Evolutionary conservation across 805 yeast genomes (phyloP).

Genomic region (Saturnispora halmiae): DNA sequence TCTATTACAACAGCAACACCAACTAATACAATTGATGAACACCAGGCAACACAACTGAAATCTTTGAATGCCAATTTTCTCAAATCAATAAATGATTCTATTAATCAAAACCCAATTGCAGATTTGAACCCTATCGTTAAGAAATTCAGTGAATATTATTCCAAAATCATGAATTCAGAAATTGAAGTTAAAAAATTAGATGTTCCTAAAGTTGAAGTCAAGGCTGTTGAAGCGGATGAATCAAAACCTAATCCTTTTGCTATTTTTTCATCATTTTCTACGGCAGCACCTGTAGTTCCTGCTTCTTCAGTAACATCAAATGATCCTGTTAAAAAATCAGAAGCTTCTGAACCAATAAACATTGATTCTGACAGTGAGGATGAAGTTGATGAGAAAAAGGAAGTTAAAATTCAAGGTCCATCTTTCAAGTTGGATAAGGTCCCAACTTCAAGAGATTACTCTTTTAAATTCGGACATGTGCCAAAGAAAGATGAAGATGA

Average conservation of each 20-base stretch:
- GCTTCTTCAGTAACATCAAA: neutral
- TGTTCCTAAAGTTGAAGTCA: conserved; percentile 21
- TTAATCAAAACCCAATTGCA: conserved; percentile 39
- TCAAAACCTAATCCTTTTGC: conserved; percentile 14
- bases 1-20: neutral
- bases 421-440: conserved; percentile 40
- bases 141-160: conserved; percentile 51
- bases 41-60: conserved; percentile 40
- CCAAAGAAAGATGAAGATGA: conserved; percentile 33
- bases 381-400: conserved; percentile 33
- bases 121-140: conserved; percentile 46
- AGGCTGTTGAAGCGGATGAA: conserved; percentile 12
- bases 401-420: conserved; percentile 64
- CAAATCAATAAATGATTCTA: conserved; percentile 36
- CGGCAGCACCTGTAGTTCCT: conserved; percentile 4
- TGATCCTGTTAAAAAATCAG: neutral
- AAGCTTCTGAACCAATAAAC: conserved; percentile 4
- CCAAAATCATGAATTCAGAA: conserved; percentile 27
- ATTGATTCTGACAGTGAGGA: conserved; percentile 22
- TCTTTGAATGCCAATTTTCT: conserved; percentile 60
- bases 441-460: conserved; percentile 43
- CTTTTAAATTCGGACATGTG: conserved; percentile 37
- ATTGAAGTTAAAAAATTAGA: conserved; percentile 21
- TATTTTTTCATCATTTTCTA: conserved; percentile 6
- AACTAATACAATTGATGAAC: conserved; percentile 12